Conservation (phyloP, 768 basidiomycete species). For the Trametes gibbosa region DNA sequence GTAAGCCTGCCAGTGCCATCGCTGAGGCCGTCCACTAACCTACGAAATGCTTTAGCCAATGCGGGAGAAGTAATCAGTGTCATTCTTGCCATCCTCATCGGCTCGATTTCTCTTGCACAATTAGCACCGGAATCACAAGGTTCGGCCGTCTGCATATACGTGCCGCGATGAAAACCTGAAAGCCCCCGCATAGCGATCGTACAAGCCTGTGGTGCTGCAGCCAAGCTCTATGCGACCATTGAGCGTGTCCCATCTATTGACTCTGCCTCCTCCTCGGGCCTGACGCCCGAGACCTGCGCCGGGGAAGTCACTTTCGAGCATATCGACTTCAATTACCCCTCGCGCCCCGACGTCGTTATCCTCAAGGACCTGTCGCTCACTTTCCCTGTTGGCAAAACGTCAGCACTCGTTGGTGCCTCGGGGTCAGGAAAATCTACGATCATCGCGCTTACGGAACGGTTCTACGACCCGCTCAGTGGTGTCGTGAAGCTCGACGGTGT, state of each 20-base stretch:
- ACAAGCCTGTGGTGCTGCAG: conserved; percentile 78
- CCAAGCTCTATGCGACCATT: conserved; percentile 84
- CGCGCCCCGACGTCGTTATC: conserved; percentile 75
- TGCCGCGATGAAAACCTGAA: not conserved
- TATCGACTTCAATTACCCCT: conserved; percentile 83
- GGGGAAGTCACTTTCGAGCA: conserved; percentile 75
- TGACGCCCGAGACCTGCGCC: conserved; percentile 59
- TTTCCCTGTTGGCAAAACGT: conserved; percentile 75
- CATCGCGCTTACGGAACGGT: conserved; percentile 77
- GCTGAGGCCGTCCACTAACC: not conserved
- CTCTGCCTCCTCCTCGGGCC: conserved; percentile 62
- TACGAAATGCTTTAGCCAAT: conserved; percentile 37
- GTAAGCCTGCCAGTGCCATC: conserved; percentile 31
- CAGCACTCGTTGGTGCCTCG: conserved; percentile 75
- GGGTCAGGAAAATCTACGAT: conserved; percentile 79
- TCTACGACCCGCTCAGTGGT: conserved; percentile 79
- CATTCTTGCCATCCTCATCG: conserved; percentile 79
- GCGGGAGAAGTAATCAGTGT: conserved; percentile 81
- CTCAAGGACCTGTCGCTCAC: conserved; percentile 64
- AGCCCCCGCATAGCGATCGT: conserved; percentile 51
- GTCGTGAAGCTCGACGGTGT: conserved; percentile 70
- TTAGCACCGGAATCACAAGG: conserved; percentile 88
- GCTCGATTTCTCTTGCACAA: conserved; percentile 82
- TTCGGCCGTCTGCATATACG: conserved; percentile 23
- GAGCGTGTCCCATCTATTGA: conserved; percentile 87